Conservation (phyloP, 176 grass and related monocot species). For the Puccinellia tenuiflora region DNA sequence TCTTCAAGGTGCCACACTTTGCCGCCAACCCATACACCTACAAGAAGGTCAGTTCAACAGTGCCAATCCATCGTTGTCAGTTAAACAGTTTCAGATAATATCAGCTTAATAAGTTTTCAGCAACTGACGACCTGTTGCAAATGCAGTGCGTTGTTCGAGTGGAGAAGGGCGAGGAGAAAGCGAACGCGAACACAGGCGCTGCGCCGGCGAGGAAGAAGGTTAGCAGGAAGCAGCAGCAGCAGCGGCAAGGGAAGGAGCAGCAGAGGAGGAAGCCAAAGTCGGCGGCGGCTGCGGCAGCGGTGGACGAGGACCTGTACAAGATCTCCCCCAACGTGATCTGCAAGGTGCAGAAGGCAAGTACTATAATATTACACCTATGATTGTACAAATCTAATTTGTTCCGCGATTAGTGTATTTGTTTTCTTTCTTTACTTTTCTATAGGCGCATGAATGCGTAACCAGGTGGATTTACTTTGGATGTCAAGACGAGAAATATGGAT, state of each 20-base stretch:
- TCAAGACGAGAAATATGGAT: not conserved
- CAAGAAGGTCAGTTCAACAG: slow-evolving; percentile 56
- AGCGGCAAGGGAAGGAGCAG: slow-evolving; percentile 34
- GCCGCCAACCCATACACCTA: slow-evolving; percentile 43
- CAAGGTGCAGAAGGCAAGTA: slow-evolving; percentile 68
- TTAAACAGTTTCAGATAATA: not conserved
- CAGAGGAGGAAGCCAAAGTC: slow-evolving; percentile 53
- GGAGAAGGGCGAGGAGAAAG: slow-evolving; percentile 41
- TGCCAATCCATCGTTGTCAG: too few species aligned
- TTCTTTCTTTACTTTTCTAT: not conserved
- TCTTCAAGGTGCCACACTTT: slow-evolving; percentile 75
- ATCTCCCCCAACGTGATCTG: slow-evolving; percentile 69
- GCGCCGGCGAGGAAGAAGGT: slow-evolving; percentile 36
- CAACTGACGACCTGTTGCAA: not conserved
- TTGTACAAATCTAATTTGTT: not conserved
- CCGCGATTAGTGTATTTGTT: slow-evolving; percentile 10
- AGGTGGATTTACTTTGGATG: slow-evolving; percentile 24
- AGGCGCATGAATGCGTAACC: not conserved
- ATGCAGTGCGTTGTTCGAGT: slow-evolving; percentile 40
- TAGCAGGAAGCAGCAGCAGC: slow-evolving; percentile 28
- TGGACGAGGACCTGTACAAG: slow-evolving; percentile 92
- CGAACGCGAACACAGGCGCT: too few species aligned
- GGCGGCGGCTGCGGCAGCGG: slow-evolving; percentile 7
- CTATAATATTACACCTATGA: too few species aligned
- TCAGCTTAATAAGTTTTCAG: not conserved